phyloP scores from a whole-genome alignment of 148 eudicot genomes.

The Rhododendron ferrugineum region DNA sequence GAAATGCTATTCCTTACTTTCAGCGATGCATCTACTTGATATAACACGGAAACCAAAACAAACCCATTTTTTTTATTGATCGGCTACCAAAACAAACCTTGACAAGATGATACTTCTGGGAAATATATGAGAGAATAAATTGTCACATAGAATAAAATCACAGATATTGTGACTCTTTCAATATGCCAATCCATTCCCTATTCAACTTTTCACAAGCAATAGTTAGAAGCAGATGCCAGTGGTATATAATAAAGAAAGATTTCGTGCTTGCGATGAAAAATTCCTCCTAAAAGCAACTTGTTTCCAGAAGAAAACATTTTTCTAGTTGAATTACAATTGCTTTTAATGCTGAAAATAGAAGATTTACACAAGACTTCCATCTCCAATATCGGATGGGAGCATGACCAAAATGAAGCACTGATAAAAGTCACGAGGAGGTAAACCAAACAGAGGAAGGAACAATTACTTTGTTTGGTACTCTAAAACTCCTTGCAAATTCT shows the following conservation, averaged over 20 bases:
- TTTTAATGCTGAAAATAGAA: not conserved
- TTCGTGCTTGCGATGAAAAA: not conserved
- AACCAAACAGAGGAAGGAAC: not conserved
- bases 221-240: not conserved
- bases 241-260: not conserved
- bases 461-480: conserved; percentile 91
- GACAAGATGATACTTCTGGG: not conserved
- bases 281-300: not conserved
- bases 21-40: not conserved
- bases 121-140: not conserved
- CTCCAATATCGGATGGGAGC: not conserved
- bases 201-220: not conserved
- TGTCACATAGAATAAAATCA: not conserved
- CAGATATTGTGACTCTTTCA: not conserved
- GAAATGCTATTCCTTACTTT: not conserved
- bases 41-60: not conserved
- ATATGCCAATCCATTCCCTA: not conserved
- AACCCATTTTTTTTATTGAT: not conserved
- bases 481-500: conserved; percentile 81
- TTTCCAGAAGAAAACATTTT: not conserved
- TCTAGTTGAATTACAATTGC: not conserved
- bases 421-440: not conserved
- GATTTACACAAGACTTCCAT: not conserved
- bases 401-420: not conserved
- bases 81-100: not conserved